Evolutionary conservation across 2,329 filamentous ascomycete genomes (phyloP), one percentile per base, ranked within the genome.

Genomic region (Ramularia endophylla): DNA sequence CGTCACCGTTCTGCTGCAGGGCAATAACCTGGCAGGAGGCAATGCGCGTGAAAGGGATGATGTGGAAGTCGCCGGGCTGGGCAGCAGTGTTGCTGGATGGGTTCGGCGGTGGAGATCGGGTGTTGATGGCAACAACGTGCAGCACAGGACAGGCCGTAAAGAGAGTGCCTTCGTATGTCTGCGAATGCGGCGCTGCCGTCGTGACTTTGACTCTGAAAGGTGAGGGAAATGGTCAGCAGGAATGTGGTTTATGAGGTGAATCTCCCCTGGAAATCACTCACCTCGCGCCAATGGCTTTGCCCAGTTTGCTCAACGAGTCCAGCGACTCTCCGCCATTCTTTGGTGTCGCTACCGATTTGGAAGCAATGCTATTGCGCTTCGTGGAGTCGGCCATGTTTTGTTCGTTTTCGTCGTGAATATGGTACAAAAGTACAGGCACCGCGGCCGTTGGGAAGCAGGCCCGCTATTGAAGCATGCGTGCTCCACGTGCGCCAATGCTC

Each of bases 91-190:
- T 57, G 6, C 66, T 60, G n/a, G 66, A 58, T 9, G 66, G 60
- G 44, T 68, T 67, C 16, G 66, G 61, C 8, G 69, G 59, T 8
- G 68, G 56, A 13, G 70, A 61, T 9, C 69, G 68, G 13, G 72
- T 77, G 62, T 80, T 77, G 61, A 82, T 71, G 32, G 74, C 77
- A 52, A 83, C 66, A 43, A 80, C 66, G 53, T 80, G 79, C 42
- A 76, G 75, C 53, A 77, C 66, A 18, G 77, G 75, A 58, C 74
- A 77, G 33, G 74, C 75, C 19, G 77, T 79, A 62, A 78, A 81
- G 43, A 83, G 68, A 13, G 69, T 78, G 54, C 79, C 79, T 60
- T 82, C 78, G 44, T 78, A 64, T 17, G 70, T 73, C 31, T 70
- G 68, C 38, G 71, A 64, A 40, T 67, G 60, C 6, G 69, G 69